Conservation (phyloP, 129 eudicot genomes). For the Saussurea involucrata region DNA sequence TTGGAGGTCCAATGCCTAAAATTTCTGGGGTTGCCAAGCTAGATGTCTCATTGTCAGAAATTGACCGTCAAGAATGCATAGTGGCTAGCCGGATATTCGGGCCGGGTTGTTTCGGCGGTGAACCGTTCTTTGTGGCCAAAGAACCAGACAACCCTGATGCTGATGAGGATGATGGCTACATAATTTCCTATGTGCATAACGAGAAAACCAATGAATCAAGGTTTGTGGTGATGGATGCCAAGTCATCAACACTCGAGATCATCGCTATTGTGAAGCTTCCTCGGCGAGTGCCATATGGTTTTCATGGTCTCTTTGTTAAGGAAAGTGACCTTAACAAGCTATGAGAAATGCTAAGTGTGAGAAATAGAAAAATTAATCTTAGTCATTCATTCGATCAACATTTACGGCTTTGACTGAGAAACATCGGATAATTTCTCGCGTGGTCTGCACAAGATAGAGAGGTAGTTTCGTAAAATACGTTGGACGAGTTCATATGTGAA, state of each 20-base stretch:
- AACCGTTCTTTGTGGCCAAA: conserved; percentile 68
- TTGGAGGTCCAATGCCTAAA: conserved; percentile 57
- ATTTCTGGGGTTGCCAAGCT: conserved; percentile 48
- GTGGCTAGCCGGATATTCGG: conserved; percentile 64
- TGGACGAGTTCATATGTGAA: too few species aligned
- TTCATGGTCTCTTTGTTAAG: conserved; percentile 67
- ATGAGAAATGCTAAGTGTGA: conserved; percentile 18
- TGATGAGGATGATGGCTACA: conserved; percentile 77
- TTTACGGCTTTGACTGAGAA: too few species aligned
- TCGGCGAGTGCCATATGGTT: conserved; percentile 72
- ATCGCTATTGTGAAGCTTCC: conserved; percentile 65
- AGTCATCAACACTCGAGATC: conserved; percentile 52
- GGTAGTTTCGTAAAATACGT: too few species aligned
- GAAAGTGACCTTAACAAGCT: conserved; percentile 50
- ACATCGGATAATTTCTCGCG: too few species aligned
- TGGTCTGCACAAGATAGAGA: too few species aligned
- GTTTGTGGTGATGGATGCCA: conserved; percentile 86
- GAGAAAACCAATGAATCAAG: conserved; percentile 59
- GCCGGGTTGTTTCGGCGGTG: conserved; percentile 70
- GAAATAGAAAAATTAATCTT: too few species aligned
- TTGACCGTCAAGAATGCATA: conserved; percentile 52
- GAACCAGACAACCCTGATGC: conserved; percentile 44
- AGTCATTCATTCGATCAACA: too few species aligned
- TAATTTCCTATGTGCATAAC: conserved; percentile 57
- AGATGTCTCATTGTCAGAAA: conserved; percentile 43